Percentiles rank a stretch among this genome's conserved stretches.
These are phyloP conservation scores for Ilyonectria robusta DNA, from an alignment of 2,329 filamentous ascomycete species.

Conservation along the genomic window DNA sequence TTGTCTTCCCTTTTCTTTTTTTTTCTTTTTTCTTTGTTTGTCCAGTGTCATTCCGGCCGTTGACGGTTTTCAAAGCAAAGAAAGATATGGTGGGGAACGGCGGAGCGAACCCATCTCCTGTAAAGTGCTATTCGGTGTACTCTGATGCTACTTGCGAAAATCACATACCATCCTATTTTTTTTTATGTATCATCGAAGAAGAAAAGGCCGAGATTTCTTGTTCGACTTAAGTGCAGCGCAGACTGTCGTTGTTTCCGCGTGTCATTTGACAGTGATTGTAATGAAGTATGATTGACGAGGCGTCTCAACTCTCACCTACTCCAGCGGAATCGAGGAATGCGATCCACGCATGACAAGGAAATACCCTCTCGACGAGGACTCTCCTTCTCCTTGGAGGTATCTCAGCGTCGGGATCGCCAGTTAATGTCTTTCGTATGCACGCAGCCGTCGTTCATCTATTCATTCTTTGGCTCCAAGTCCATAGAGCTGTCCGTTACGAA, in stretches of 20 bases:
- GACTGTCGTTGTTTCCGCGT: not conserved
- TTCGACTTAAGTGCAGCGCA: not conserved
- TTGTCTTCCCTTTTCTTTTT: constrained; percentile 32
- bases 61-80: constrained; percentile 30
- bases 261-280: not conserved
- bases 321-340: not conserved
- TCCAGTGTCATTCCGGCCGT: constrained; percentile 20
- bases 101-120: constrained; percentile 33
- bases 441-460: too few species aligned
- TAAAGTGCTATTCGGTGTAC: constrained; percentile 45
- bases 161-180: constrained; percentile 47
- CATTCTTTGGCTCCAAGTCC: too few species aligned
- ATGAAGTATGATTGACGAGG: not conserved
- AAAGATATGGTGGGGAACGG: constrained; percentile 33
- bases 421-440: too few species aligned
- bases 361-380: too few species aligned
- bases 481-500: too few species aligned
- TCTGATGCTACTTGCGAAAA: constrained; percentile 47
- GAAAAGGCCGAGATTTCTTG: constrained; percentile 26
- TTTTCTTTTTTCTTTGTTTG: constrained; percentile 29
- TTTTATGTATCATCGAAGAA: constrained; percentile 36
- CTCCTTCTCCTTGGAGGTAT: too few species aligned
- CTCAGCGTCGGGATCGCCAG: too few species aligned
- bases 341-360: not conserved
- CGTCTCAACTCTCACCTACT: not conserved